phyloP scores from a whole-genome alignment of 1,284 basidiomycete species.

The Wolfiporia cocos region DNA sequence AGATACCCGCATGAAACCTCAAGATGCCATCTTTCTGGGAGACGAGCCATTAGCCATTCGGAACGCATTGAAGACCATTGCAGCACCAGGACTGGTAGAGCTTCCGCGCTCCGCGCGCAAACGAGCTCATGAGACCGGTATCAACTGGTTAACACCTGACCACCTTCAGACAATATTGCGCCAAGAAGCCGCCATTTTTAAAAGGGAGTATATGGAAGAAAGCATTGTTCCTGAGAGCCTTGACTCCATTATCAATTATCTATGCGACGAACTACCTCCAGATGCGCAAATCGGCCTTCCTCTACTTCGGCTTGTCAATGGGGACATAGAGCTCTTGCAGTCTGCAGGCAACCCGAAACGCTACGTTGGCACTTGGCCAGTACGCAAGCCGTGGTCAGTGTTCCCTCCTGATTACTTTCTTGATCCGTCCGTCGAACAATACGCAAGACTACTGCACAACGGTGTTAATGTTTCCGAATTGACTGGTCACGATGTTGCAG shows the following conservation, averaged over 20 bases:
- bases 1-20: slow-evolving; percentile 10
- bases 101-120: background rate
- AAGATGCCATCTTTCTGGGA: slow-evolving; percentile 6
- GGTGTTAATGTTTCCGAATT: slow-evolving; percentile 2
- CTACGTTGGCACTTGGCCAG: slow-evolving; percentile 11
- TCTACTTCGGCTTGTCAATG: slow-evolving; percentile 29
- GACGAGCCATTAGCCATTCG: slow-evolving; percentile 1
- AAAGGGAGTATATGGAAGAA: too few relatives aligned
- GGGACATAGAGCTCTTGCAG: slow-evolving; percentile 15
- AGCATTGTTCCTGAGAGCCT: too few relatives aligned
- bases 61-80: background rate
- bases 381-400: slow-evolving; percentile 14
- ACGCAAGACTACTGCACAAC: background rate
- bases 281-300: slow-evolving; percentile 25
- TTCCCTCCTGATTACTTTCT: slow-evolving; percentile 22
- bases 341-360: too few relatives aligned
- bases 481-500: background rate
- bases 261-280: too few relatives aligned
- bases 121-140: background rate
- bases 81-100: slow-evolving; percentile 5
- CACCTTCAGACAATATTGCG: too few relatives aligned
- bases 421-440: slow-evolving; percentile 12
- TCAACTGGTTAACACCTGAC: too few relatives aligned
- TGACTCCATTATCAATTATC: too few relatives aligned
- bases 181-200: too few relatives aligned